A percentile compares a stretch with the other conserved stretches of the same genome.
phyloP scores from a whole-genome alignment of 176 grass and related monocot species.

The Carex kokanica region DNA sequence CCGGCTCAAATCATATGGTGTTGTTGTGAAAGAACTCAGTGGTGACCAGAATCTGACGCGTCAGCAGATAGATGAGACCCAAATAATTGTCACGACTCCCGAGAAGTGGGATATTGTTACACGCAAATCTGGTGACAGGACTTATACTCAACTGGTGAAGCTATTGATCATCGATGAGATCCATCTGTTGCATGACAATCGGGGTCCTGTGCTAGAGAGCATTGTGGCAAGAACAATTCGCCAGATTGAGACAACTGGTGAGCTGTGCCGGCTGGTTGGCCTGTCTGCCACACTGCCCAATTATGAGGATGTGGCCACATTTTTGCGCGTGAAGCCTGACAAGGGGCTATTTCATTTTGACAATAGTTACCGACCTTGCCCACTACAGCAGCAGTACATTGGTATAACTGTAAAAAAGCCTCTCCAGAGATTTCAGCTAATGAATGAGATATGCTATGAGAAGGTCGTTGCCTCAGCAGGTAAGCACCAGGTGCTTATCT shows the following conservation, averaged over 20 bases:
- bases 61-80: conserved; percentile 95
- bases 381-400: conserved; percentile 93
- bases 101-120: conserved; percentile 99
- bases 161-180: conserved; percentile 94
- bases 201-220: conserved; percentile 95
- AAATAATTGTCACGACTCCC: conserved; percentile 96
- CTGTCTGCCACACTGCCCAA: conserved; percentile 86
- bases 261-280: conserved; percentile 80
- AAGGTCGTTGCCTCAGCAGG: conserved; percentile 88
- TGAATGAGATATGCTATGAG: conserved; percentile 96
- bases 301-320: conserved; percentile 82
- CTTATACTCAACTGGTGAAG: conserved; percentile 94
- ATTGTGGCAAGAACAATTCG: conserved; percentile 91
- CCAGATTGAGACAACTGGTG: conserved; percentile 89
- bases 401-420: conserved; percentile 94
- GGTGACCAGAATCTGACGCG: conserved; percentile 83
- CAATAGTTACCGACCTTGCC: conserved; percentile 93
- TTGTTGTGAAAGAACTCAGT: conserved; percentile 88
- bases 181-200: conserved; percentile 93
- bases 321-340: conserved; percentile 57
- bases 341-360: conserved; percentile 83
- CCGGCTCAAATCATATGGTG: conserved; percentile 48
- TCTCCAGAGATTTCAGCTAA: conserved; percentile 89
- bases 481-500: conserved; percentile 96
- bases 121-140: conserved; percentile 91